These are phyloP conservation scores for Pseudogymnoascus sp. DNA, from an alignment of 2,329 filamentous ascomycete species.

Conservation along the genomic window DNA sequence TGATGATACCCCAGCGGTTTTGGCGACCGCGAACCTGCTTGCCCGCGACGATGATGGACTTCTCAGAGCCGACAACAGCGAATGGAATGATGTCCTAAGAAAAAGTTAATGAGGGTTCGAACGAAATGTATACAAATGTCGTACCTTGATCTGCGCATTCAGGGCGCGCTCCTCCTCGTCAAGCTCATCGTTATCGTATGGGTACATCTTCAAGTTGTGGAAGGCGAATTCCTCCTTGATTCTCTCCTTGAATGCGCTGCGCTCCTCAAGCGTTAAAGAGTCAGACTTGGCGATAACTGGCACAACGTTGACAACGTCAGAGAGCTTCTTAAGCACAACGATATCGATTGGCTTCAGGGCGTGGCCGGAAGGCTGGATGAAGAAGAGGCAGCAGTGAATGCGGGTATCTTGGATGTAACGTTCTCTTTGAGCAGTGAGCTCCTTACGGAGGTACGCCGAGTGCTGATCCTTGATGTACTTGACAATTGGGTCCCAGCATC, in stretches of 20 bases:
- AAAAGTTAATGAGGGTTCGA: constrained; percentile 28
- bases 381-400: constrained; percentile 99
- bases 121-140: constrained; percentile 18
- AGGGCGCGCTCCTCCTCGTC: constrained; percentile 91
- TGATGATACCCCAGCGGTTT: constrained; percentile 99
- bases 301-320: constrained; percentile 97
- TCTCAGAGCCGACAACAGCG: constrained; percentile 95
- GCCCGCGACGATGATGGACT: constrained; percentile 93
- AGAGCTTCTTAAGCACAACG: constrained; percentile 98
- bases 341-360: constrained; percentile 99
- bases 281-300: constrained; percentile 98
- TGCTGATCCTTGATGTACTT: constrained; percentile 99
- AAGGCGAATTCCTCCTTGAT: constrained; percentile 99
- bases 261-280: constrained; percentile 90
- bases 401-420: constrained; percentile 98
- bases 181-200: constrained; percentile 98
- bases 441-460: constrained; percentile 97
- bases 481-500: constrained; percentile 99
- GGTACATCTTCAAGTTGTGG: constrained; percentile 99
- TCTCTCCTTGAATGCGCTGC: constrained; percentile 91
- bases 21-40: constrained; percentile 96
- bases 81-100: constrained; percentile 84
- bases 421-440: constrained; percentile 97
- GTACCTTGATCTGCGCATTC: constrained; percentile 94
- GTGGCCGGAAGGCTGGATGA: constrained; percentile 97